Conservation (phyloP, 495 filamentous ascomycete species). For the Aspergillus sparsus region DNA sequence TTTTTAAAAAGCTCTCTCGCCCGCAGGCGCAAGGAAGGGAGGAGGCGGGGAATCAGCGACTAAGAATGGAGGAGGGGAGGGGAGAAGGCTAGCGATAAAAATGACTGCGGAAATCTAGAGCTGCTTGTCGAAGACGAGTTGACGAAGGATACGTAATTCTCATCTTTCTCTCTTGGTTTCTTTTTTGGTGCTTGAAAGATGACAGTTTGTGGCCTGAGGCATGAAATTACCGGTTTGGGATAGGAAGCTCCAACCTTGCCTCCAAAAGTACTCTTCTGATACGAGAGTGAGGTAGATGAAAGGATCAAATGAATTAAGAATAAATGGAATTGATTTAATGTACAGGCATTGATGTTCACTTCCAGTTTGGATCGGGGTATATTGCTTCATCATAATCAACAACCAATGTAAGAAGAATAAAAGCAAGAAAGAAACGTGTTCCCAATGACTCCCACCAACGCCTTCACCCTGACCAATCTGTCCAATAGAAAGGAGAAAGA, state of each 20-base stretch:
- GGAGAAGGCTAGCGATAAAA: neutral
- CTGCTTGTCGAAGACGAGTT: neutral
- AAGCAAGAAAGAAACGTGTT: neutral
- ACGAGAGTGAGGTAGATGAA: neutral
- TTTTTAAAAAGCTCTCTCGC: slow-evolving; percentile 22
- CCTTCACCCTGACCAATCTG: slow-evolving; percentile 12
- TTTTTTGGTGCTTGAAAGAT: slow-evolving; percentile 10
- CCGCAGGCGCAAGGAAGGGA: slow-evolving; percentile 24
- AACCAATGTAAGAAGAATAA: slow-evolving; percentile 1
- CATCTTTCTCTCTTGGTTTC: slow-evolving; percentile 4
- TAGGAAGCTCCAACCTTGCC: neutral
- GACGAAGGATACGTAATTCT: slow-evolving; percentile 1
- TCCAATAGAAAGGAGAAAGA: slow-evolving; percentile 2
- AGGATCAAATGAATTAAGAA: neutral
- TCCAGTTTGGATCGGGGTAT: slow-evolving; percentile 10
- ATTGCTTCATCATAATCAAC: slow-evolving; percentile 8
- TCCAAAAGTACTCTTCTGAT: neutral
- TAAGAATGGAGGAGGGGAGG: neutral
- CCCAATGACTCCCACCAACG: slow-evolving; percentile 9
- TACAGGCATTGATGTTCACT: slow-evolving; percentile 10
- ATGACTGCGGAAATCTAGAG: neutral
- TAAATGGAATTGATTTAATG: slow-evolving; percentile 4
- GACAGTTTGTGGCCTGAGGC: slow-evolving; percentile 21
- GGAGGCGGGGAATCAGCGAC: slow-evolving; percentile 13
- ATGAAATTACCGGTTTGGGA: slow-evolving; percentile 13